These are phyloP conservation scores for Mycena pura DNA, from an alignment of 768 basidiomycete genomes.

Conservation along the genomic window DNA sequence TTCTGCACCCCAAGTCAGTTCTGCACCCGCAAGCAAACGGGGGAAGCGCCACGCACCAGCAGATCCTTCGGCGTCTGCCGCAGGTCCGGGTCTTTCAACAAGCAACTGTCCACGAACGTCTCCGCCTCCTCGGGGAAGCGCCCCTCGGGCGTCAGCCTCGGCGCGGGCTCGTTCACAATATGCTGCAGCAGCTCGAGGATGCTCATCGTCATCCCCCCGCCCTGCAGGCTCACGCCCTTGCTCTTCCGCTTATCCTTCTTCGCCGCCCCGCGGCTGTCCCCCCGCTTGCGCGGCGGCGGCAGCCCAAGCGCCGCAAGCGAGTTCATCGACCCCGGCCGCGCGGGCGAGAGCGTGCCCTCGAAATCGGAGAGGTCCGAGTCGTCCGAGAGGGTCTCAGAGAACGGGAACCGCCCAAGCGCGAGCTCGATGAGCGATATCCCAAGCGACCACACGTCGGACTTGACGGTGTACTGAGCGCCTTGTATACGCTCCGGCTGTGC, in stretches of 20 bases:
- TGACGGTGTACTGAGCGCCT: constrained; percentile 97
- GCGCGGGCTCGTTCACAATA: constrained; percentile 98
- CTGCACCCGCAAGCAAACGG: background rate
- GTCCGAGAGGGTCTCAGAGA: constrained; percentile 79
- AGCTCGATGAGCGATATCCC: constrained; percentile 97
- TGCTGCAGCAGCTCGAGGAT: constrained; percentile 96
- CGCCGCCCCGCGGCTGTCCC: too few species aligned
- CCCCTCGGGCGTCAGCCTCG: constrained; percentile 80
- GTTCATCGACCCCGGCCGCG: constrained; percentile 61
- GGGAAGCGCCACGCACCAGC: constrained; percentile 56
- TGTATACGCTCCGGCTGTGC: constrained; percentile 97
- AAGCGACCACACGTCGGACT: constrained; percentile 98
- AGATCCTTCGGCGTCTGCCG: constrained; percentile 88
- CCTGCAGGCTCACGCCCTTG: constrained; percentile 91
- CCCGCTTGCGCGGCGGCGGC: constrained; percentile 17
- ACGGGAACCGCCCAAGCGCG: constrained; percentile 97
- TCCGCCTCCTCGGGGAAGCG: constrained; percentile 76
- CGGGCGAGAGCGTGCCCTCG: constrained; percentile 59
- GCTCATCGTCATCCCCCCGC: constrained; percentile 96
- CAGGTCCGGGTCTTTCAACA: constrained; percentile 86
- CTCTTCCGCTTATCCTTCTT: too few species aligned
- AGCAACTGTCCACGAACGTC: constrained; percentile 86
- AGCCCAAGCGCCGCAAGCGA: constrained; percentile 59
- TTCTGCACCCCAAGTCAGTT: constrained; percentile 2
- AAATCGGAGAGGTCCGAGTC: constrained; percentile 79